Conservation (phyloP, 306 rosid genomes). For the Astragalus glycyphyllos region DNA sequence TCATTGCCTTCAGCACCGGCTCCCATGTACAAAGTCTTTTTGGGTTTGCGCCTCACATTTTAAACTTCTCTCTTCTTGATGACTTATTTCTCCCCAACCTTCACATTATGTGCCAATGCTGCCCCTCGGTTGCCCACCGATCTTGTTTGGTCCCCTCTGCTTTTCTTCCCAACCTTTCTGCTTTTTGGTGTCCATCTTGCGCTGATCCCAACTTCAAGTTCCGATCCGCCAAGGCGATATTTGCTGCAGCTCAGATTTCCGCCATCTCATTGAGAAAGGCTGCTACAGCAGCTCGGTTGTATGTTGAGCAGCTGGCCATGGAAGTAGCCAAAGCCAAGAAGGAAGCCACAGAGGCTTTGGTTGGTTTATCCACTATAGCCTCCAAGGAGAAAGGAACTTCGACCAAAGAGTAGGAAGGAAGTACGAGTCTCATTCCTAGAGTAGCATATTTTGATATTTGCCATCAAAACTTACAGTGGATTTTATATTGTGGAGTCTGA, state of each 20-base stretch:
- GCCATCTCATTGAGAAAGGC: slow-evolving; percentile 57
- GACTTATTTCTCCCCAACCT: slow-evolving; percentile 45
- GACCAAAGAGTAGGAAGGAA: neutral
- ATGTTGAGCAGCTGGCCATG: slow-evolving; percentile 56
- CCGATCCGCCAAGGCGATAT: slow-evolving; percentile 49
- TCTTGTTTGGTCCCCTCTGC: slow-evolving; percentile 48
- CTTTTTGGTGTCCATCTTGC: slow-evolving; percentile 63
- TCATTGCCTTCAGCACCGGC: no score
- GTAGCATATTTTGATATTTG: slow-evolving; percentile 31
- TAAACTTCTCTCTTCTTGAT: no score
- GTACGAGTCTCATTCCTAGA: neutral
- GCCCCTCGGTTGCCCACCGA: slow-evolving; percentile 70
- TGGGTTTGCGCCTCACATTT: no score
- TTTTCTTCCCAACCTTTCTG: neutral
- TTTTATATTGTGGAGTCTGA: slow-evolving; percentile 30
- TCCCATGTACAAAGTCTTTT: no score
- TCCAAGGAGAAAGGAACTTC: slow-evolving; percentile 41
- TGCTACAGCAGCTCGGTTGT: slow-evolving; percentile 48
- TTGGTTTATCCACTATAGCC: slow-evolving; percentile 45
- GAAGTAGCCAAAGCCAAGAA: slow-evolving; percentile 64
- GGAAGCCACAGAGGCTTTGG: slow-evolving; percentile 65
- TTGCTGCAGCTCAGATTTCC: slow-evolving; percentile 60
- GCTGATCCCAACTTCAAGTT: slow-evolving; percentile 54
- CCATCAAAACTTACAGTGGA: slow-evolving; percentile 25
- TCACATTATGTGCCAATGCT: slow-evolving; percentile 68